A percentile compares a stretch with the other conserved stretches of the same genome.
phyloP scores from a whole-genome alignment of 257 asterid species.

The Hygrophila difformis region DNA sequence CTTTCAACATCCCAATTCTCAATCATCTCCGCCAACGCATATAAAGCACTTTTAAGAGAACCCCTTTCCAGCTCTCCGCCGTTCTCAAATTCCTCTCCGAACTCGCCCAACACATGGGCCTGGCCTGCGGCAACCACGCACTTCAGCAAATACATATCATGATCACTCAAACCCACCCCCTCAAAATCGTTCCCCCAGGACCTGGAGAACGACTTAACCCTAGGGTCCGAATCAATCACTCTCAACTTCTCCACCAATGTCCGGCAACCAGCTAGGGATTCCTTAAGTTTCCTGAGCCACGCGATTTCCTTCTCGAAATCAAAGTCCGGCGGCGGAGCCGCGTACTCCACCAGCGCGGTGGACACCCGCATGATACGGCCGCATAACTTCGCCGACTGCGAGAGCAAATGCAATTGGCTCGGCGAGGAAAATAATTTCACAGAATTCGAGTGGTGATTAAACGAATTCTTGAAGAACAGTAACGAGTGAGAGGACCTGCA shows the following conservation, averaged over 20 bases:
- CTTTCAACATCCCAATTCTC: constrained; percentile 62
- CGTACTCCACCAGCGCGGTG: constrained; percentile 73
- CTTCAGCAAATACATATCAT: constrained; percentile 62
- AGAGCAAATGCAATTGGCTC: constrained; percentile 23
- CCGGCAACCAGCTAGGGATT: constrained; percentile 28
- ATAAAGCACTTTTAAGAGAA: constrained; percentile 59
- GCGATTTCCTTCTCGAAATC: constrained; percentile 52
- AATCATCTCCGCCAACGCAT: constrained; percentile 78
- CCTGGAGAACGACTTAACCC: constrained; percentile 46
- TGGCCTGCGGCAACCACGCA: constrained; percentile 88
- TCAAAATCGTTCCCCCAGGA: constrained; percentile 31
- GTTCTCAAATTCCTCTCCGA: constrained; percentile 23
- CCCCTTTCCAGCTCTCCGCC: constrained; percentile 30
- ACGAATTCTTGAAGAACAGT: constrained; percentile 20
- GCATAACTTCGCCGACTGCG: constrained; percentile 16
- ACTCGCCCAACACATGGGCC: constrained; percentile 53
- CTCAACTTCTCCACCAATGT: constrained; percentile 38
- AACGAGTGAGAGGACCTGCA: constrained; percentile 24
- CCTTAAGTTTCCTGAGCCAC: constrained; percentile 44
- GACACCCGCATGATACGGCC: constrained; percentile 44
- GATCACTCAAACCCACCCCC: constrained; percentile 41
- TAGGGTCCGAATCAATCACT: constrained; percentile 46
- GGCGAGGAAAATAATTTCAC: constrained; percentile 20
- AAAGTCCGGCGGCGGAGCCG: constrained; percentile 46
- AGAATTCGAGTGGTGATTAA: constrained; percentile 17